Base-by-base conservation (phyloP, 345 rosid species). In the Eutrema heterophyllum region DNA sequence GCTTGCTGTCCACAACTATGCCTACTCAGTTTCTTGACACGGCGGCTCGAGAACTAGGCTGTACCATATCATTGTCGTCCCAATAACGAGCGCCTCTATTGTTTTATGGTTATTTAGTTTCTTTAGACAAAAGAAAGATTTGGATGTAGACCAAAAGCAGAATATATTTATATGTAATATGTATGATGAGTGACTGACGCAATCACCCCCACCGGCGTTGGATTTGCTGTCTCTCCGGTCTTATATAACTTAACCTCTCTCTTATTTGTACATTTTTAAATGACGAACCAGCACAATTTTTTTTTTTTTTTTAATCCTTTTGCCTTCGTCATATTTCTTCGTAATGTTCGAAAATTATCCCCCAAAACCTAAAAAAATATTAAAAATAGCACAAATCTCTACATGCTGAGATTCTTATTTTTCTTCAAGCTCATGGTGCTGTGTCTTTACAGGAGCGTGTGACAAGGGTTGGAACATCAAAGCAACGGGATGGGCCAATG, bases 41-140 rank as follows among this genome's bases (percentile, higher is more conserved):
- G 0, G 95, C 97, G 3, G 97, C 97, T 60, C 85, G 85, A 51
- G 96, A 94, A 77, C 74, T 94, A 78, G 97, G 93, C 38, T 94
- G 97, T 84, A 80, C 83, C 0, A 71, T 64, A 64, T 71, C 72
- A 21, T 39, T 71, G 57, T 36, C 58, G 27, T 59, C 81, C 64
- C 81, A 77, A 71, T 71, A 77, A 77, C 72, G 4, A 64, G 39
- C 54, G 3, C 11, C 55, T 7, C 63, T 60, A 61, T 44, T 68
- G 33, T 39, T 16, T 67, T 51, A 59, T 8, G 43, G 35, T 66
- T 16, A 48, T 13, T 16, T 73, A 61, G 60, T 49, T 46, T 41
- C 32, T 39, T n/a, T 15, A 53, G 77, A 53, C 62, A 11, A 51
- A 45, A 50, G 15, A 71, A 21, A 51, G 40, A 66, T 49, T 41